These are phyloP conservation scores for Ricinus communis DNA, from an alignment of 345 rosid species.

Conservation along the genomic window DNA sequence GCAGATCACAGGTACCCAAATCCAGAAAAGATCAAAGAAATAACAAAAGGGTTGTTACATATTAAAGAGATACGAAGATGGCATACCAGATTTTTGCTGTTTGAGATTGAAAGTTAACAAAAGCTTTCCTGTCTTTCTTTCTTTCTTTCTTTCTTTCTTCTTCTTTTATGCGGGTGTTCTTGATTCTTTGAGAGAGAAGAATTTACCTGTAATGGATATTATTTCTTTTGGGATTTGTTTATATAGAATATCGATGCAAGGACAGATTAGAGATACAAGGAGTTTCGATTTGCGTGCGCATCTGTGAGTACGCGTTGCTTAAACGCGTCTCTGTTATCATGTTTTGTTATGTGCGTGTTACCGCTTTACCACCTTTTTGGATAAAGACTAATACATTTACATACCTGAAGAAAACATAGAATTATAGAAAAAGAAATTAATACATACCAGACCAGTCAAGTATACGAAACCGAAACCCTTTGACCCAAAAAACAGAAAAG, in stretches of 20 bases:
- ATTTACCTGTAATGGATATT: background rate
- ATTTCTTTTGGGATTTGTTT: background rate
- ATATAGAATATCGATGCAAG: background rate
- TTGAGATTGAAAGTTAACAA: background rate
- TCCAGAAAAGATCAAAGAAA: background rate
- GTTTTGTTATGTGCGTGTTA: too few species aligned
- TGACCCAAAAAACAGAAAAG: too few species aligned
- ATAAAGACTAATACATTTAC: background rate
- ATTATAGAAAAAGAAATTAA: too few species aligned
- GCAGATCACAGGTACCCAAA: too few species aligned
- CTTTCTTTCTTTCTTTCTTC: too few species aligned
- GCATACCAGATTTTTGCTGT: conserved; percentile 1
- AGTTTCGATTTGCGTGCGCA: background rate
- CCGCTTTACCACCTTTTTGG: background rate
- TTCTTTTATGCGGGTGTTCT: background rate
- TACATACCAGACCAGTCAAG: too few species aligned
- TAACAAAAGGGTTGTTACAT: too few species aligned
- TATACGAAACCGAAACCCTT: too few species aligned
- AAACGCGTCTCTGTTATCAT: background rate
- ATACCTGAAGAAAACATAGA: too few species aligned
- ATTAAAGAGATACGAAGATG: background rate
- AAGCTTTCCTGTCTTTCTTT: background rate
- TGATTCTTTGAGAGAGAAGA: background rate
- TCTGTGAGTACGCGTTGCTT: conserved; percentile 11
- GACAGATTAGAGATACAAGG: background rate